Percentiles rank a stretch among this genome's conserved stretches.
These are phyloP conservation scores for Geotrichum reessii DNA, from an alignment of 1,139 yeast species.

Conservation along the genomic window DNA sequence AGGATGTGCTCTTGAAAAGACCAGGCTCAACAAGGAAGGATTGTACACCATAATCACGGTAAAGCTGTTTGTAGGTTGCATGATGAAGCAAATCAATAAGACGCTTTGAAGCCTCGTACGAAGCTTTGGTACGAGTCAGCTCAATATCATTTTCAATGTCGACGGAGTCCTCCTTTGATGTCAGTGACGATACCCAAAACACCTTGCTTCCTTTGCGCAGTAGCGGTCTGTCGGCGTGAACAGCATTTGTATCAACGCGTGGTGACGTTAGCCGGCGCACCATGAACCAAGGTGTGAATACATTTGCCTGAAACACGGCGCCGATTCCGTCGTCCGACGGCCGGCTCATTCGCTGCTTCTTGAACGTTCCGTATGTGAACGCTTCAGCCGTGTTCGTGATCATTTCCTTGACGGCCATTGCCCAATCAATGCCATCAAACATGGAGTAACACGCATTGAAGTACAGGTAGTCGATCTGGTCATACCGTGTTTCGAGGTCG, in stretches of 20 bases:
- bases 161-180: constrained; percentile 57
- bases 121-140: constrained; percentile 52
- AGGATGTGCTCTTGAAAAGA: constrained; percentile 78
- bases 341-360: constrained; percentile 71
- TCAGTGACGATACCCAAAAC: constrained; percentile 80
- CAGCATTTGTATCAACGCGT: constrained; percentile 8
- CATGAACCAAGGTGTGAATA: constrained; percentile 87
- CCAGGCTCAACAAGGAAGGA: constrained; percentile 92
- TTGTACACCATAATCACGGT: constrained; percentile 46
- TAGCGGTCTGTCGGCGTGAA: constrained; percentile 47
- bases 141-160: constrained; percentile 66
- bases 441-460: constrained; percentile 89
- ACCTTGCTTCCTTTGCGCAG: constrained; percentile 53
- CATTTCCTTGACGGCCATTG: constrained; percentile 64
- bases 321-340: constrained; percentile 73
- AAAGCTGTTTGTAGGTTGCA: constrained; percentile 54
- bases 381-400: constrained; percentile 61
- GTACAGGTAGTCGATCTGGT: constrained; percentile 66
- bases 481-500: constrained; percentile 59
- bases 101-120: constrained; percentile 92
- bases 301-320: constrained; percentile 87
- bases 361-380: constrained; percentile 68
- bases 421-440: constrained; percentile 81
- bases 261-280: constrained; percentile 18
- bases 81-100: constrained; percentile 76